These are phyloP conservation scores for Silybum marianum DNA, from an alignment of 129 eudicot species.

Conservation along the genomic window DNA sequence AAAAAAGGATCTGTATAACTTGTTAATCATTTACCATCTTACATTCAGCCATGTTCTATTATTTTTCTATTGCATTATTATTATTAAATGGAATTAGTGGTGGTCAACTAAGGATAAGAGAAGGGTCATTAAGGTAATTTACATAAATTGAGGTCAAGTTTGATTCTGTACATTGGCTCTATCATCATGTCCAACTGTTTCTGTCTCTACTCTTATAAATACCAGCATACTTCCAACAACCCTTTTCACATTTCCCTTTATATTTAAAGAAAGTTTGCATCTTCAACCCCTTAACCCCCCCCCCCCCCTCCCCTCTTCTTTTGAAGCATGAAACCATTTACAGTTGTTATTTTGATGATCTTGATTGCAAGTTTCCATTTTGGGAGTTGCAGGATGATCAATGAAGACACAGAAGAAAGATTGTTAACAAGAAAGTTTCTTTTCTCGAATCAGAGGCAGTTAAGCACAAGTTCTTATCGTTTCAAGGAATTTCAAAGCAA, in stretches of 20 bases:
- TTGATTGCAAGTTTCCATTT: slow-evolving; percentile 30
- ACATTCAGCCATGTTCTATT: slow-evolving; percentile 29
- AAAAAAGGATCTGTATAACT: neutral
- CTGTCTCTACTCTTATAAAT: slow-evolving; percentile 29
- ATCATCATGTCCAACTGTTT: slow-evolving; percentile 36
- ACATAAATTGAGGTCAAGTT: slow-evolving; percentile 20
- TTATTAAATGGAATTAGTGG: slow-evolving; percentile 26
- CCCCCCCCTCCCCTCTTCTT: no score
- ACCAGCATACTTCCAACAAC: slow-evolving; percentile 16
- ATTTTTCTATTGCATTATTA: slow-evolving; percentile 10
- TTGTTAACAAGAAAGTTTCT: slow-evolving; percentile 30
- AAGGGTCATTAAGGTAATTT: slow-evolving; percentile 34
- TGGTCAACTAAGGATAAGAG: slow-evolving; percentile 37
- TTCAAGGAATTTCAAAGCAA: slow-evolving; percentile 26
- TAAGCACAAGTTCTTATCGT: slow-evolving; percentile 30
- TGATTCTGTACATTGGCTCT: slow-evolving; percentile 28
- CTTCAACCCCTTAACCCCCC: neutral
- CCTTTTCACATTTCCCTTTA: slow-evolving; percentile 33
- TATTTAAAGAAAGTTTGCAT: neutral
- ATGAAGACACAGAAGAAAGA: slow-evolving; percentile 23
- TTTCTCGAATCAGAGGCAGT: slow-evolving; percentile 15
- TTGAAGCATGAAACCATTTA: slow-evolving; percentile 25
- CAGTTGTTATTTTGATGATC: slow-evolving; percentile 29
- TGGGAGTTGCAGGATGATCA: slow-evolving; percentile 35
- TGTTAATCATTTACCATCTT: slow-evolving; percentile 12